Evolutionary conservation across 176 grass and related monocot species (phyloP), one percentile per base, ranked within the genome.

Genomic region (Rhynchospora pubera): DNA sequence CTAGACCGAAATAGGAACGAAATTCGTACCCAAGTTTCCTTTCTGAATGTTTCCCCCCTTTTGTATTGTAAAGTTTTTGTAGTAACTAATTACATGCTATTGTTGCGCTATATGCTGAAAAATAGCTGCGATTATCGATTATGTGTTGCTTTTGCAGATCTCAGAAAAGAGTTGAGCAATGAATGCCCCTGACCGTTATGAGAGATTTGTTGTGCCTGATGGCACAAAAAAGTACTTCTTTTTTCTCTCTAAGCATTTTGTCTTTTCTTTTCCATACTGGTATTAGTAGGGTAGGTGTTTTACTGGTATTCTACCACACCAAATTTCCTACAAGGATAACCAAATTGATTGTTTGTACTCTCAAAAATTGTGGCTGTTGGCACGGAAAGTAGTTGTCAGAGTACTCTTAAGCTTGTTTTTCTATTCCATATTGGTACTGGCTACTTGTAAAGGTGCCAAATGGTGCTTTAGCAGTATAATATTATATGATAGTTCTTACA

Each of bases 141-240:
- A 2, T 59, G 6, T 81, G 30, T 64, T 81, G 14, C 43, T 65
- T 50, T 65, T 51, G 44, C 79, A 64, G 57, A 65, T 51, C 19
- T 82, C 16, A 9, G 39, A 21, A 4, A 60, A 28, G 65, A 6
- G 30, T 39, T 30, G 82, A 85, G 60, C 47, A 51, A 89, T 89
- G 88, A 89, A 89, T 58, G 88, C 88, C 13, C 88, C 88, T 14
- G 88, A 89, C 60, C 88, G 88, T n/a, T 89, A 89, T 28, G 88
- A 89, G 80, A 81, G 88, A 66, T 89, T 89, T 42, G 88, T 89
- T 7, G 88, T 89, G 48, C 88, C 88, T 1, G 88, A 89, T 59
- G 88, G 88, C 23, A 86, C 84, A 43, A 89, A 86, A 67, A 89
- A 89, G 88, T 89, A 53, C 8, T 51, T 6, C 34, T 59, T 26